These are phyloP conservation scores for Arthrinium puccinioides DNA, from an alignment of 2,329 filamentous ascomycete species.

Conservation along the genomic window DNA sequence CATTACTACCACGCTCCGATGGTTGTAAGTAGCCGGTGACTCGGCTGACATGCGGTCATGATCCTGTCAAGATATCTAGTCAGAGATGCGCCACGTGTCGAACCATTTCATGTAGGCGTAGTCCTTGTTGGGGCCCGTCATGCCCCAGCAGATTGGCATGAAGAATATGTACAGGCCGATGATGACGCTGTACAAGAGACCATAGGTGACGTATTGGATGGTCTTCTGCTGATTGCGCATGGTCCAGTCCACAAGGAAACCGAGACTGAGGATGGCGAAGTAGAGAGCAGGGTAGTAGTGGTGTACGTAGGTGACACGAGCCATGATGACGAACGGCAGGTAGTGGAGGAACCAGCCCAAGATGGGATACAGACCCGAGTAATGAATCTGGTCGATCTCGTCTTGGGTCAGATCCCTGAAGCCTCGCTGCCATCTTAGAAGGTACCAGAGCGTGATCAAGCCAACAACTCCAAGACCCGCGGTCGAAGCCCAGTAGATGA, in stretches of 20 bases:
- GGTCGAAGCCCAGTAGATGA: conserved; percentile 94
- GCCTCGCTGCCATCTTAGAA: conserved; percentile 92
- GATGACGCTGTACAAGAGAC: conserved; percentile 62
- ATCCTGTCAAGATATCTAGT: too few relatives aligned
- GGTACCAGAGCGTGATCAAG: conserved; percentile 72
- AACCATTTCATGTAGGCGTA: conserved; percentile 96
- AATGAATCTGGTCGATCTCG: conserved; percentile 93
- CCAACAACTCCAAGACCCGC: conserved; percentile 67
- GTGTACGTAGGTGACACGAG: conserved; percentile 96
- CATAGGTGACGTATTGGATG: conserved; percentile 64
- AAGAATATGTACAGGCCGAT: conserved; percentile 85
- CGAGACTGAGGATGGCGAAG: conserved; percentile 85
- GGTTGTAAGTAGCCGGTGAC: too few relatives aligned
- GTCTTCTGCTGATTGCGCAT: conserved; percentile 58
- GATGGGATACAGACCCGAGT: conserved; percentile 82
- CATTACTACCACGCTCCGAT: too few relatives aligned
- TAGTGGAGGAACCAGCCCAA: conserved; percentile 97
- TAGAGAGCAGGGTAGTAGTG: conserved; percentile 99
- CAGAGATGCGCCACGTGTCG: conserved; percentile 74
- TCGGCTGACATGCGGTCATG: too few relatives aligned
- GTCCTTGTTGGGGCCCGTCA: conserved; percentile 76
- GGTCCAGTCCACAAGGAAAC: conserved; percentile 83
- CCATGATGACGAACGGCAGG: conserved; percentile 93
- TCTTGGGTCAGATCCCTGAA: conserved; percentile 71
- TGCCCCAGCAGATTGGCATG: conserved; percentile 92